Base-by-base conservation (phyloP, 176 grass and related monocot species). In the Musa schizocarpa region DNA sequence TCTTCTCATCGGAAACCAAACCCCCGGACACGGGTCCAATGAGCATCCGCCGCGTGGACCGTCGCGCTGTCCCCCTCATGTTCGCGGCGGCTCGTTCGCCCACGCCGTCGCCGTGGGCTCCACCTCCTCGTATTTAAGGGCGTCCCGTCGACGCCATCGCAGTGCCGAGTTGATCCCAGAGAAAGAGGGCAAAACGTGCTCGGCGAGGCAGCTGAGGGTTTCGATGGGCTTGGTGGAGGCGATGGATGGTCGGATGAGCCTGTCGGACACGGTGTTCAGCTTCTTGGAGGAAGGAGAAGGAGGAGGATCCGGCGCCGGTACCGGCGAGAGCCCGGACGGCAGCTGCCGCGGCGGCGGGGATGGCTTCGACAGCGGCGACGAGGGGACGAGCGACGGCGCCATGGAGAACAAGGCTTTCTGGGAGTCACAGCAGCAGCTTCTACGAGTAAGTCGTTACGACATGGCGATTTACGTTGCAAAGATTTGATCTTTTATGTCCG, bases 371-470 rank as follows among this genome's bases (percentile, higher is more conserved):
- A 83, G 50, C 73, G 52, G 68, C 8, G 89, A 86, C 0, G 85
- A 53, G 0, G 79, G 75, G 16, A 54, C 24, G 50, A 53, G 76
- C 65, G 72, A 67, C 63, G 8, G 53, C 22, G 52, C 63, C 51
- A 72, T 68, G 20, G 90, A 87, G 79, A 87, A 83, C 57, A 85
- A 58, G 76, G 86, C 74, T 53, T 98, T 93, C 86, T 98, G 94
- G 94, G 70, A 79, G 78, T 29, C 69, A 1, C 94, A 93, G 50
- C 86, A 74, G 62, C 75, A 69, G 63, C 84, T 86, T 75, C 82
- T 98, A 53, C 82, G 82, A 54, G 94, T 94, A 75, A 79, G 54
- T 77, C 11, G 8, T 77, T 61, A 1, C 11, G 34, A 43, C 34
- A 43, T 43, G 34, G 4, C 34, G 4, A 43, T 43, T 43, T 43